Percentiles rank a stretch among this genome's conserved stretches.
Evolutionary conservation across 1,284 basidiomycete genomes (phyloP).

Genomic region (Rhodotorula sp.): DNA sequence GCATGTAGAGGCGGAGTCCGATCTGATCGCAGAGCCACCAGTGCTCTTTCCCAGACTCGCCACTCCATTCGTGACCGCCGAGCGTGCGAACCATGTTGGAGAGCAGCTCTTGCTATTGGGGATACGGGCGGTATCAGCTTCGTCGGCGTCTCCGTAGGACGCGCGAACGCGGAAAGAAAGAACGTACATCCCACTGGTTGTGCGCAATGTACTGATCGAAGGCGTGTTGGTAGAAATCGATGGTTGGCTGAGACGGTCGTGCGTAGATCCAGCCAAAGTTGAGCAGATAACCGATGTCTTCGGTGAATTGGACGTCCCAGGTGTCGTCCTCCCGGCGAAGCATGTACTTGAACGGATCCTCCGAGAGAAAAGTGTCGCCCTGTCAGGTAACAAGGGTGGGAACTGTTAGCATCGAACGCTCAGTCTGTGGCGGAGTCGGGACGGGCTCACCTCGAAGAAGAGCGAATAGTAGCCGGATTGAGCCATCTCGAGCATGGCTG

Average conservation of each 20-base stretch:
- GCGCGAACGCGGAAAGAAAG: background rate
- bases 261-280: constrained; percentile 18
- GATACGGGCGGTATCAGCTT: background rate
- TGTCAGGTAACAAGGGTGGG: background rate
- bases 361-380: constrained; percentile 17
- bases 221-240: constrained; percentile 2
- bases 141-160: background rate
- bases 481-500: constrained; percentile 13
- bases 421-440: background rate
- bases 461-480: constrained; percentile 2
- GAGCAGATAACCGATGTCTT: constrained; percentile 8
- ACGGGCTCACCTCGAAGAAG: constrained; percentile 8
- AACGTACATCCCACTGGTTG: constrained; percentile 17
- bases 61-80: background rate
- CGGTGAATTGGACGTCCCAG: constrained; percentile 18
- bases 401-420: accelerated
- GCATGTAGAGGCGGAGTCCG: constrained; percentile 3
- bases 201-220: background rate
- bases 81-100: background rate
- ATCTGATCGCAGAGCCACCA: constrained; percentile 12
- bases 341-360: constrained; percentile 11
- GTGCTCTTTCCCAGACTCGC: constrained; percentile 1
- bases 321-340: background rate
- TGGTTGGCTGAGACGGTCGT: background rate
- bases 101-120: constrained; percentile 1